Percentiles rank a stretch among this genome's conserved stretches.
Conservation (phyloP, 2,329 filamentous ascomycete genomes). For the Elsinoe australis region DNA sequence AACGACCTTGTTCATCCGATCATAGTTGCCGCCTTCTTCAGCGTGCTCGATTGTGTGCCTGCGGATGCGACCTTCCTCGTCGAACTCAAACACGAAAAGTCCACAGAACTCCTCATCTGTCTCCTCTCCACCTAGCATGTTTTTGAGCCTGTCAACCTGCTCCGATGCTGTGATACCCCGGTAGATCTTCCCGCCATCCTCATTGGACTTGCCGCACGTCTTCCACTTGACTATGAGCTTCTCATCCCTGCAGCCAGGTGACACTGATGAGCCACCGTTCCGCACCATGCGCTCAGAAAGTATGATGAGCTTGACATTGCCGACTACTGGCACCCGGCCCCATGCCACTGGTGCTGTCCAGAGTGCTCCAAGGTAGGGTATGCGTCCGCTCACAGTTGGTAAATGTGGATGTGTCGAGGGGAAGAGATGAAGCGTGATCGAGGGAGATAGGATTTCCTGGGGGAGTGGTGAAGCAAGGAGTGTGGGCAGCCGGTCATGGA, state of each 20-base stretch:
- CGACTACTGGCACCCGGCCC: constrained; percentile 84
- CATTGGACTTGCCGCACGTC: constrained; percentile 51
- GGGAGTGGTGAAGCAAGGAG: constrained; percentile 55
- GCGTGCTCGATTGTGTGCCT: constrained; percentile 93
- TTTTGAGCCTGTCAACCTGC: constrained; percentile 48
- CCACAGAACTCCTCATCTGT: constrained; percentile 72
- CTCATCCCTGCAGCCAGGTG: constrained; percentile 49
- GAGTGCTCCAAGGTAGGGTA: constrained; percentile 84
- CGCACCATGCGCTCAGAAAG: constrained; percentile 78
- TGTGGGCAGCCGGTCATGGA: constrained; percentile 56
- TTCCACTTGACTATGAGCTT: constrained; percentile 89
- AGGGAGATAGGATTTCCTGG: constrained; percentile 54
- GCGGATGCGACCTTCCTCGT: constrained; percentile 71
- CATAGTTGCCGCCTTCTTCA: constrained; percentile 74
- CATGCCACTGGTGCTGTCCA: constrained; percentile 96
- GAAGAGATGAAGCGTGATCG: constrained; percentile 56
- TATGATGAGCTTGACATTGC: constrained; percentile 82
- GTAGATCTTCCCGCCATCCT: constrained; percentile 39
- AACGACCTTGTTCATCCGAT: constrained; percentile 76
- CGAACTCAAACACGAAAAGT: constrained; percentile 93
- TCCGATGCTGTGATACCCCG: constrained; percentile 35
- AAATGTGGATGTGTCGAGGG: constrained; percentile 77
- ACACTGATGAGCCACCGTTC: constrained; percentile 40
- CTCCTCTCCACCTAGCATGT: constrained; percentile 49
- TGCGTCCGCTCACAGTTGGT: constrained; percentile 80